Conservation (phyloP, 768 basidiomycete genomes). For the Boletus reticulatus region DNA sequence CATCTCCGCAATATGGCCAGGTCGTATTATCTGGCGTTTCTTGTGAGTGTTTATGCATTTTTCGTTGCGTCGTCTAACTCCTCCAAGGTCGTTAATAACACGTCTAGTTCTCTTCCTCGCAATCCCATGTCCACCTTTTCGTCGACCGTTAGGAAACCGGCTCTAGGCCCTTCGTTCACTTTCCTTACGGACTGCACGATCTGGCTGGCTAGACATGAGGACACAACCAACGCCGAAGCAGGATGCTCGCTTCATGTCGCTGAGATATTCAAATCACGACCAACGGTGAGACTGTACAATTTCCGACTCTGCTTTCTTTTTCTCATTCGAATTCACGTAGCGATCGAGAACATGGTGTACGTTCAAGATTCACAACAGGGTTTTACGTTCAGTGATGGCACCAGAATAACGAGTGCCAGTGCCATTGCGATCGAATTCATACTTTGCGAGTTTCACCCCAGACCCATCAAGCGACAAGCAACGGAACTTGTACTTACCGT, state of each 20-base stretch:
- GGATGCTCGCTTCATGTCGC: conserved; percentile 31
- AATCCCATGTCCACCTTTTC: conserved; percentile 36
- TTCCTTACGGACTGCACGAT: conserved; percentile 70
- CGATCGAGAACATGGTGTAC: conserved; percentile 37
- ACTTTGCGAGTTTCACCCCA: too few species aligned
- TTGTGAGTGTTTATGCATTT: conserved; percentile 43
- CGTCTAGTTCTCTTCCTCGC: conserved; percentile 35
- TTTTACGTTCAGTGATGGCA: conserved; percentile 15
- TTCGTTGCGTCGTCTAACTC: background rate
- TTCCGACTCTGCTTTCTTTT: background rate
- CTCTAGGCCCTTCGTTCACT: conserved; percentile 73
- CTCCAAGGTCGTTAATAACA: conserved; percentile 60
- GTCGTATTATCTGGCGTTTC: conserved; percentile 41
- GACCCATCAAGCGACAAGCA: too few species aligned
- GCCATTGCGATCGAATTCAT: background rate
- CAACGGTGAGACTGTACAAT: conserved; percentile 30
- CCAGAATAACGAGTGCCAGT: background rate
- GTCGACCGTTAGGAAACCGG: conserved; percentile 54
- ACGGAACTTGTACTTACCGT: too few species aligned
- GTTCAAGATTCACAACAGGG: conserved; percentile 39
- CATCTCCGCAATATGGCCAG: conserved; percentile 53
- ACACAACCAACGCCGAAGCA: conserved; percentile 10
- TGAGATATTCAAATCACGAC: conserved; percentile 44
- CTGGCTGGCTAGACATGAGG: conserved; percentile 51
- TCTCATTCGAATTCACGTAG: conserved; percentile 24